Conservation (phyloP, 768 basidiomycete genomes). For the Ramaria sp. region DNA sequence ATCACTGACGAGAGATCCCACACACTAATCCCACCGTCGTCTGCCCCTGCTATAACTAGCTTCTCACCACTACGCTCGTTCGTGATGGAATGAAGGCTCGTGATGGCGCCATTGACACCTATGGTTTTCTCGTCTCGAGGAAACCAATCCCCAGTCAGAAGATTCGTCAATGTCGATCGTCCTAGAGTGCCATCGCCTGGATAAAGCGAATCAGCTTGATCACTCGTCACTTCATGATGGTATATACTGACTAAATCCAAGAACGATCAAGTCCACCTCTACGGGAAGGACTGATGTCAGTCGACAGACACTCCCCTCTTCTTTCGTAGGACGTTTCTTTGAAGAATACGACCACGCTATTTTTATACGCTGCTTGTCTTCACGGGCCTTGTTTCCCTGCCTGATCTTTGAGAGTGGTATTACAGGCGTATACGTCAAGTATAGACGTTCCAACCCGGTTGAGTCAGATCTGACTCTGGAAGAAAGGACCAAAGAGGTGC, state of each 20-base stretch:
- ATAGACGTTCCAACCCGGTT: not conserved
- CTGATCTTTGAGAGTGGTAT: not conserved
- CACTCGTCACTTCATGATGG: not conserved
- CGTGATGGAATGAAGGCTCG: slow-evolving; percentile 42
- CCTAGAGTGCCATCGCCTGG: slow-evolving; percentile 22
- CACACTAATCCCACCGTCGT: slow-evolving; percentile 68
- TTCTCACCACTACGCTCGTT: slow-evolving; percentile 51
- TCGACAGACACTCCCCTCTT: not conserved
- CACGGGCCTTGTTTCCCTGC: not conserved
- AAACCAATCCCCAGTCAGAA: slow-evolving; percentile 16
- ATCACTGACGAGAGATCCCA: slow-evolving; percentile 55
- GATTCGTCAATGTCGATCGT: slow-evolving; percentile 17
- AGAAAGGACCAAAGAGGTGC: not conserved
- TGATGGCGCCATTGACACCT: slow-evolving; percentile 37
- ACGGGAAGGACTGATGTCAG: slow-evolving; percentile 41
- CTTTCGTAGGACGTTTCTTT: not conserved
- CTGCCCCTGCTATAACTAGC: slow-evolving; percentile 62
- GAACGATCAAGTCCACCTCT: slow-evolving; percentile 44
- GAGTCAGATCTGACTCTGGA: not conserved
- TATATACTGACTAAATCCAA: slow-evolving; percentile 48
- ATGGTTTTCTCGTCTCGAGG: slow-evolving; percentile 12
- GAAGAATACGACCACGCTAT: not conserved
- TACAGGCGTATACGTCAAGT: not conserved
- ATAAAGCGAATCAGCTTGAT: not conserved
- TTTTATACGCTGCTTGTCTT: not conserved